Evolutionary conservation across 139 green algal genomes (phyloP).

Genomic region (Spirogloea muscicola): DNA sequence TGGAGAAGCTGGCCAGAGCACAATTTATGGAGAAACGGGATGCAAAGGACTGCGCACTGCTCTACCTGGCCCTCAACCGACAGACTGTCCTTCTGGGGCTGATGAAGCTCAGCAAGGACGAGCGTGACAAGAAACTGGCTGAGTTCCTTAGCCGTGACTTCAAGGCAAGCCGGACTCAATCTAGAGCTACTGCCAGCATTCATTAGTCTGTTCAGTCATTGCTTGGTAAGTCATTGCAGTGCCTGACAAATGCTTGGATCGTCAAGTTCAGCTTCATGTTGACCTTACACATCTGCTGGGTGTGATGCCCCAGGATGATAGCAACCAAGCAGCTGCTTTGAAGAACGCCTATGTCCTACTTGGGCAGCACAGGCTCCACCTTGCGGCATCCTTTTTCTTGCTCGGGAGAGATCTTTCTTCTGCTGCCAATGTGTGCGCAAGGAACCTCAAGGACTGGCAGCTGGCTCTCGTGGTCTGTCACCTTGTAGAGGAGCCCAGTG

Average conservation of each 20-base stretch:
- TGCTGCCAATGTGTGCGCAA: conserved; percentile 59
- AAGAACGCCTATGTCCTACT: conserved; percentile 91
- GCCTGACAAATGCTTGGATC: too few relatives aligned
- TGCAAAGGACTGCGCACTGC: conserved; percentile 71
- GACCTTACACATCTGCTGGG: too few relatives aligned
- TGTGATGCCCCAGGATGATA: conserved; percentile 17
- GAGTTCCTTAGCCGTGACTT: conserved; percentile 85
- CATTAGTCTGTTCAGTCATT: too few relatives aligned
- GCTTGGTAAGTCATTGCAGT: too few relatives aligned
- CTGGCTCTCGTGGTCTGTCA: conserved; percentile 57
- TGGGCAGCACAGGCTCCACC: conserved; percentile 72
- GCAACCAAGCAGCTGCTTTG: conserved; percentile 60
- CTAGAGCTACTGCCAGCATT: too few relatives aligned
- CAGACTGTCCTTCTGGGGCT: conserved; percentile 48
- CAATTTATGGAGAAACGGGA: conserved; percentile 67
- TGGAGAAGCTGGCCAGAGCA: conserved; percentile 70
- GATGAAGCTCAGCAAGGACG: conserved; percentile 47
- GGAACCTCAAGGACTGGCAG: conserved; percentile 67
- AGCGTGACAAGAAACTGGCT: conserved; percentile 58
- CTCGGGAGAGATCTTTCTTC: conserved; percentile 58
- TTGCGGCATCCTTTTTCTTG: conserved; percentile 85
- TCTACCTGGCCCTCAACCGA: conserved; percentile 73
- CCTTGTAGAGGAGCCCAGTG: conserved; percentile 13
- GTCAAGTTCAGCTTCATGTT: too few relatives aligned
- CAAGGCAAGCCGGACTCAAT: conserved; percentile 26